Evolutionary conservation across 2,329 filamentous ascomycete species (phyloP).

Genomic region (Coniella vitis): DNA sequence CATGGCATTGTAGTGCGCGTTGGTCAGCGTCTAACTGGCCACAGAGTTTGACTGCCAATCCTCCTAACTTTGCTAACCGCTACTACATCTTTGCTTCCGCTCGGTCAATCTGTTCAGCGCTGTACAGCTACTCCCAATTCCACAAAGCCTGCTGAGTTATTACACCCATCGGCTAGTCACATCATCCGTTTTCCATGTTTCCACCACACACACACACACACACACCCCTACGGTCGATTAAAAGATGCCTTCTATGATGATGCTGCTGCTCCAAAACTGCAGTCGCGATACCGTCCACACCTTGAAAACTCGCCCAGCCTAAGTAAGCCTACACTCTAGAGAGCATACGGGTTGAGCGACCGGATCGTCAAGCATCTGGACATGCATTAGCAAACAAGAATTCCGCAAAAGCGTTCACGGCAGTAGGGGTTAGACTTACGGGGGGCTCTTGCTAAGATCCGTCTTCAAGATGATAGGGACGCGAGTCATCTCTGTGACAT

Average conservation of each 20-base stretch:
- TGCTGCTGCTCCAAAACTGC: neutral
- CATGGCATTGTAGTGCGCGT: too few relatives aligned
- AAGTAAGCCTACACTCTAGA: constrained; percentile 24
- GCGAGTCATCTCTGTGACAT: constrained; percentile 94
- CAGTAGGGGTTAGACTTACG: constrained; percentile 59
- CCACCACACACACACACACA: too few relatives aligned
- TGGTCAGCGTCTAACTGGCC: too few relatives aligned
- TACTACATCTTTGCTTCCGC: too few relatives aligned
- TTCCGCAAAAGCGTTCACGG: neutral
- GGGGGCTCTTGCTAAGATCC: constrained; percentile 95
- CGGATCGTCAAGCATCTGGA: constrained; percentile 74
- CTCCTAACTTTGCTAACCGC: too few relatives aligned
- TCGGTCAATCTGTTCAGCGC: too few relatives aligned
- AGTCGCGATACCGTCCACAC: too few relatives aligned
- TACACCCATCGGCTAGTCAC: too few relatives aligned
- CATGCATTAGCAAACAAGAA: constrained; percentile 29
- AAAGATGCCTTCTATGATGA: too few relatives aligned
- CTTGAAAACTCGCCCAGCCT: neutral
- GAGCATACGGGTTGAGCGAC: constrained; percentile 72
- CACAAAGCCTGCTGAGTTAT: neutral
- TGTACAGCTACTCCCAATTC: neutral
- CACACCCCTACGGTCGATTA: too few relatives aligned
- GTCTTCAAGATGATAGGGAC: constrained; percentile 98
- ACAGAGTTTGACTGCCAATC: too few relatives aligned
- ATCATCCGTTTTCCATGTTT: too few relatives aligned